phyloP scores from a whole-genome alignment of 495 filamentous ascomycete genomes.

The Sporormia fimetaria region DNA sequence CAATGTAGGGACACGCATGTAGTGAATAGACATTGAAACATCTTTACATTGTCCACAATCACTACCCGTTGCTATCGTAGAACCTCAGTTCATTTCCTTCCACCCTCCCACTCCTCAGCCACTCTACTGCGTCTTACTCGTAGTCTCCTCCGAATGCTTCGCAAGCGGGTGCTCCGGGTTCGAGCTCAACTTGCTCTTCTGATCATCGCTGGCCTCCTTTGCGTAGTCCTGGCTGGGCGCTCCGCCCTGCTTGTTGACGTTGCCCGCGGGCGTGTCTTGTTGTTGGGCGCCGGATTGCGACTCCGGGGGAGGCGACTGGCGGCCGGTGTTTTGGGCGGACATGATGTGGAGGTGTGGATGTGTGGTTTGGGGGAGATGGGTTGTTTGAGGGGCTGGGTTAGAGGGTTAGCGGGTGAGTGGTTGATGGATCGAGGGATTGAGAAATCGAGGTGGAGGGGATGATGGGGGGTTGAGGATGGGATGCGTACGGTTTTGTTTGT shows the following conservation, averaged over 20 bases:
- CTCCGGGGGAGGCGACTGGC: slow-evolving; percentile 74
- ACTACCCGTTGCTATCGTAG: background rate
- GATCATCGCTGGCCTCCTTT: slow-evolving; percentile 38
- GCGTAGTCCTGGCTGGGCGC: slow-evolving; percentile 35
- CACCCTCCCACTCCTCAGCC: background rate
- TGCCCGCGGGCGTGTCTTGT: slow-evolving; percentile 39
- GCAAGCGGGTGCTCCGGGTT: slow-evolving; percentile 67
- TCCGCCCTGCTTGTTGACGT: slow-evolving; percentile 43
- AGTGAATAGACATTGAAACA: too few relatives aligned
- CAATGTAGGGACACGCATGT: too few relatives aligned
- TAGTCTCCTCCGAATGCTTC: slow-evolving; percentile 54
- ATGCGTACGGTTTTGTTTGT: background rate
- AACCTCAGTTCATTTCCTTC: background rate
- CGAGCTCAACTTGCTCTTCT: slow-evolving; percentile 24
- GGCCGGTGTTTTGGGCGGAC: slow-evolving; percentile 52
- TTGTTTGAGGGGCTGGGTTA: background rate
- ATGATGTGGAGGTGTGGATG: slow-evolving; percentile 32
- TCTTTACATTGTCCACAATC: too few relatives aligned
- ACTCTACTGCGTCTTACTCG: slow-evolving; percentile 23
- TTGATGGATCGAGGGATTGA: background rate
- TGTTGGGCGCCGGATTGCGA: slow-evolving; percentile 53
- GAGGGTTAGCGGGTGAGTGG: background rate
- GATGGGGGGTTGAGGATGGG: background rate
- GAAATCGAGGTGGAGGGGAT: background rate
- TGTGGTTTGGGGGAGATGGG: too few relatives aligned